phyloP scores from a whole-genome alignment of 345 rosid species.

The Rubroshorea leprosula region DNA sequence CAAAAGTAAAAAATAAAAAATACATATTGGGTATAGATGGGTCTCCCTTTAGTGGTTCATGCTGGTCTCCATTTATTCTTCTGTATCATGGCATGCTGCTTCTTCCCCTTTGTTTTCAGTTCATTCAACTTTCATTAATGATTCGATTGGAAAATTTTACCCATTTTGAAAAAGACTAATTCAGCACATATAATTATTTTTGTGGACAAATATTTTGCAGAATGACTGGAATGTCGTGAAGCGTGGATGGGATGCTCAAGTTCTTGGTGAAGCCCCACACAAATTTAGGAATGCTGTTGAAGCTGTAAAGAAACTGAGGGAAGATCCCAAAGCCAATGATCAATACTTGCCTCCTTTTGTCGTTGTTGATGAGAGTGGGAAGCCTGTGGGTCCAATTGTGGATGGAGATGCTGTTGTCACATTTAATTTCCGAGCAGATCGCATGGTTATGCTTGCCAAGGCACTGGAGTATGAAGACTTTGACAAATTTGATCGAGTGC shows the following conservation, averaged over 20 bases:
- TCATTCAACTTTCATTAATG: background rate
- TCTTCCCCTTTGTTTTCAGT: background rate
- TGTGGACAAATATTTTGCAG: constrained; percentile 27
- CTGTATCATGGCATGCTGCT: background rate
- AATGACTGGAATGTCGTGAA: constrained; percentile 94
- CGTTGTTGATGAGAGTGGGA: constrained; percentile 65
- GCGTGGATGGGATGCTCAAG: constrained; percentile 99
- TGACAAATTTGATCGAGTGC: constrained; percentile 88
- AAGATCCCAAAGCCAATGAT: constrained; percentile 60
- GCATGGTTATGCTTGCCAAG: constrained; percentile 94
- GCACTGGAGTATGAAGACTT: constrained; percentile 85
- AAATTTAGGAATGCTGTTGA: constrained; percentile 76
- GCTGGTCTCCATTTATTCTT: too few relatives aligned
- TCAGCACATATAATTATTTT: background rate
- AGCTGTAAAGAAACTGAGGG: constrained; percentile 81
- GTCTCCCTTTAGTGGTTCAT: too few relatives aligned
- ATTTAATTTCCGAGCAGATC: constrained; percentile 89
- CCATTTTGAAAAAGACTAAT: background rate
- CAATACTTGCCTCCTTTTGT: constrained; percentile 94
- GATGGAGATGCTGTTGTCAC: constrained; percentile 98
- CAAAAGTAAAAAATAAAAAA: too few relatives aligned
- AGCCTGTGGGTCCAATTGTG: constrained; percentile 79
- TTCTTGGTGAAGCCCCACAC: constrained; percentile 95
- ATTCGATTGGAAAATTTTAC: too few relatives aligned
- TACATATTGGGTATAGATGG: too few relatives aligned